Percentiles rank a stretch among this genome's conserved stretches.
Conservation (phyloP, 2,329 filamentous ascomycete species). For the Elsinoe batatas region DNA sequence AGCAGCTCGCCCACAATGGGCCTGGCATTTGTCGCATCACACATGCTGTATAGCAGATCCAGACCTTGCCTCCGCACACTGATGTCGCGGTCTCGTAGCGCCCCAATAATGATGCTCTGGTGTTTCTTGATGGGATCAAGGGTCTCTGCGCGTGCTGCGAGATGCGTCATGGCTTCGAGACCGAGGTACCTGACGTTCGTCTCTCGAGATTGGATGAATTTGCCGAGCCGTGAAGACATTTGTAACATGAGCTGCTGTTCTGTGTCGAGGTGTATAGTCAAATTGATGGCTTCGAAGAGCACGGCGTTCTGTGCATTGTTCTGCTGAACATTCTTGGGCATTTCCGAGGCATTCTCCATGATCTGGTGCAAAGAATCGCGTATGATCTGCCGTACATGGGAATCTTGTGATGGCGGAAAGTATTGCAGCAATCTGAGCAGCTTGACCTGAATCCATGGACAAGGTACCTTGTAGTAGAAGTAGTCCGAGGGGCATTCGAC, state of each 20-base stretch:
- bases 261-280: conserved; percentile 94
- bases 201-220: conserved; percentile 93
- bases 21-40: conserved; percentile 86
- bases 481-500: conserved; percentile 85
- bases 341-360: conserved; percentile 80
- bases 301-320: conserved; percentile 99
- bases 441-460: conserved; percentile 97
- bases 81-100: conserved; percentile 89
- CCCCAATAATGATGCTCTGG: conserved; percentile 90
- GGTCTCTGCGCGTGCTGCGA: conserved; percentile 86
- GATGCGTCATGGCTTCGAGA: conserved; percentile 94
- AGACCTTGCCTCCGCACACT: conserved; percentile 92
- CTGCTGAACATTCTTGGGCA: conserved; percentile 96
- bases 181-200: conserved; percentile 96
- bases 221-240: conserved; percentile 80
- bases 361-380: conserved; percentile 86
- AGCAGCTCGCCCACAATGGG: conserved; percentile 88
- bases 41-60: conserved; percentile 98
- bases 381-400: conserved; percentile 82
- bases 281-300: conserved; percentile 94
- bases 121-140: conserved; percentile 97
- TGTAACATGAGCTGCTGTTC: conserved; percentile 93
- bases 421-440: conserved; percentile 86
- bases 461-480: conserved; percentile 98
- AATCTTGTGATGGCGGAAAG: conserved; percentile 92